Conservation (phyloP, 192 early-diverging fungal species). For the Gryganskiella cystojenkinii region DNA sequence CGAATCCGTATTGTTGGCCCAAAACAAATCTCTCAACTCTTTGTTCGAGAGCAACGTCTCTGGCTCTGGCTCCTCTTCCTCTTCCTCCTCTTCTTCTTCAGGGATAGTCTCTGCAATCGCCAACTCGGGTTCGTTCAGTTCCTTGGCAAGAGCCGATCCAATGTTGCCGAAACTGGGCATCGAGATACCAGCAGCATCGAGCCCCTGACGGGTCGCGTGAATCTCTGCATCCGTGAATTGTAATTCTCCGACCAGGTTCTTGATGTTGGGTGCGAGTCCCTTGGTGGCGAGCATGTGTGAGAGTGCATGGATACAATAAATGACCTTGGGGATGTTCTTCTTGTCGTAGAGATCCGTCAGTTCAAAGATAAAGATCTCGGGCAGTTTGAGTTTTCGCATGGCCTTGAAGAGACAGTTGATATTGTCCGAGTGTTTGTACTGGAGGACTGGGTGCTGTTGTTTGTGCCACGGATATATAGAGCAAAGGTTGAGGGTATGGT, state of each 20-base stretch:
- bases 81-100: conserved; percentile 51
- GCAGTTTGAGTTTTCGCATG: conserved; percentile 82
- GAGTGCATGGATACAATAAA: conserved; percentile 85
- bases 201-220: conserved; percentile 80
- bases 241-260: conserved; percentile 92
- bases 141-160: conserved; percentile 70
- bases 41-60: conserved; percentile 51
- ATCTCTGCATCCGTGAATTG: conserved; percentile 89
- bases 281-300: conserved; percentile 91
- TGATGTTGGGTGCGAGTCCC: conserved; percentile 88
- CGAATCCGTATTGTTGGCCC: conserved; percentile 38
- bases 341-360: conserved; percentile 97
- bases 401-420: conserved; percentile 94
- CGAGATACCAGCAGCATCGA: conserved; percentile 81
- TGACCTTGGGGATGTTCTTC: conserved; percentile 99
- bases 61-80: conserved; percentile 53
- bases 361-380: conserved; percentile 97
- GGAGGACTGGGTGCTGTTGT: conserved; percentile 78
- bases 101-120: conserved; percentile 30
- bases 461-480: not conserved
- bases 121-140: conserved; percentile 49
- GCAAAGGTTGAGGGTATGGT: no score
- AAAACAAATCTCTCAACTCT: conserved; percentile 41
- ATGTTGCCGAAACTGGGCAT: conserved; percentile 95
- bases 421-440: conserved; percentile 97